Evolutionary conservation across 2,329 filamentous ascomycete species (phyloP), one percentile per base, ranked within the genome.

Genomic region (Gaeumannomyces sp.): DNA sequence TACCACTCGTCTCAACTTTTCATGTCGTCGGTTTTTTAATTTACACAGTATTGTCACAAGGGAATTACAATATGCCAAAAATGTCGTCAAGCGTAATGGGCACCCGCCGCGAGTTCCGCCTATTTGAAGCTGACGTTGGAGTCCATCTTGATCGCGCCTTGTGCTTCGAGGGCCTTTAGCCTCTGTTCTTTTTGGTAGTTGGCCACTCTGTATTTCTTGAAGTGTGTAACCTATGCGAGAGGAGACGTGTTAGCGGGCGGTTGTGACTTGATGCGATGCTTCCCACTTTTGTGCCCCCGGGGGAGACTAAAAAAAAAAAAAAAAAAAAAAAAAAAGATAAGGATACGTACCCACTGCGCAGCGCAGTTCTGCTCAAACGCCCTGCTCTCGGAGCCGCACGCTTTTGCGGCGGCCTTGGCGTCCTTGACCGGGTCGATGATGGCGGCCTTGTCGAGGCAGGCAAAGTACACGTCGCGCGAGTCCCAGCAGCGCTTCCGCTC

Each of bases 131-230:
- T 45, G 62, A 60, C 56, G 19, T 64, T 31, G 3, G 57, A 50
- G 57, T 68, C 65, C 74, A 91, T 82, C 76, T 84, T 82, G 68
- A 83, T 80, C 16, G 90, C 91, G 68, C 90, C 90, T 75, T 94
- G 89, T 60, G 82, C 83, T 74, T 89, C 83, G 71, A 97, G 85
- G 73, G 87, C 86, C 71, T 90, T 89, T 69, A 97, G 80, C 29
- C 92, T 90, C 77, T 88, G 82, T 73, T 91, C 89, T 77, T 94
- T 92, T 71, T 96, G 91, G 73, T 91, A 85, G 71, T 99, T 95
- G 78, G 96, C 94, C 50, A 98, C 92, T 72, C 95, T 85, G 79
- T 93, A 90, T 78, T 97, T 93, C 82, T 98, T 97, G 79, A 99
- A 99, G 78, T 99, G 98, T 78, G 93, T 92, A 67, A 97, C 91